phyloP scores from a whole-genome alignment of 768 basidiomycete species.

The Hygrophorus russula region DNA sequence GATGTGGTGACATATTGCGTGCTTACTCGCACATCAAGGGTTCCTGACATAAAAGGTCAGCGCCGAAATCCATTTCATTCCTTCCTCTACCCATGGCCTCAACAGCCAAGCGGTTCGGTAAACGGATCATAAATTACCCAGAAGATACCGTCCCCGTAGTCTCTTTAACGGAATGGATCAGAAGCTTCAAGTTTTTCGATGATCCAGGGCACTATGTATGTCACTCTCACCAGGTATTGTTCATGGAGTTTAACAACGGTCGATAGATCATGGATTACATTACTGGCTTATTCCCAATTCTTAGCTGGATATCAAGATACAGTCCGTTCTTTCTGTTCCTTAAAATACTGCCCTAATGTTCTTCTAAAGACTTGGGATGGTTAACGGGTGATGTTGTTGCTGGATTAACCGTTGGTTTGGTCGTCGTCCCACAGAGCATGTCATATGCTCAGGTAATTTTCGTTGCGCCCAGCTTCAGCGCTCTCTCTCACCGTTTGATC shows the following conservation, averaged over 20 bases:
- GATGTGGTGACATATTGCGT: no score
- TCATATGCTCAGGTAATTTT: slow-evolving; percentile 64
- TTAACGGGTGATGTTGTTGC: slow-evolving; percentile 80
- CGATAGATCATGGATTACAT: slow-evolving; percentile 54
- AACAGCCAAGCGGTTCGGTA: slow-evolving; percentile 36
- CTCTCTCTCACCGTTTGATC: background rate
- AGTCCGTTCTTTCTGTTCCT: slow-evolving; percentile 35
- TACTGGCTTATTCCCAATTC: slow-evolving; percentile 68
- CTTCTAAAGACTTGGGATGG: slow-evolving; percentile 57
- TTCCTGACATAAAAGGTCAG: no score
- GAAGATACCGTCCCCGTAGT: slow-evolving; percentile 50
- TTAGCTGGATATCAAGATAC: slow-evolving; percentile 80
- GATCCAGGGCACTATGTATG: slow-evolving; percentile 44
- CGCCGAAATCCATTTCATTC: background rate
- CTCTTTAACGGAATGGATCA: slow-evolving; percentile 45
- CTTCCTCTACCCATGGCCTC: slow-evolving; percentile 8
- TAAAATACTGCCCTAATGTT: background rate
- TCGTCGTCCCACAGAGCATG: slow-evolving; percentile 91
- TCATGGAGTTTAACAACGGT: slow-evolving; percentile 1
- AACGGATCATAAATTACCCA: slow-evolving; percentile 48
- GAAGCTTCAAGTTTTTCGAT: slow-evolving; percentile 15
- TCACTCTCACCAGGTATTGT: slow-evolving; percentile 6
- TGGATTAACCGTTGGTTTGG: slow-evolving; percentile 89
- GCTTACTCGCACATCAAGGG: no score
- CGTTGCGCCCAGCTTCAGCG: background rate